A percentile compares a stretch with the other conserved stretches of the same genome.
Evolutionary conservation across 1,284 basidiomycete species (phyloP).

Genomic region (Papiliotrema fonsecae): DNA sequence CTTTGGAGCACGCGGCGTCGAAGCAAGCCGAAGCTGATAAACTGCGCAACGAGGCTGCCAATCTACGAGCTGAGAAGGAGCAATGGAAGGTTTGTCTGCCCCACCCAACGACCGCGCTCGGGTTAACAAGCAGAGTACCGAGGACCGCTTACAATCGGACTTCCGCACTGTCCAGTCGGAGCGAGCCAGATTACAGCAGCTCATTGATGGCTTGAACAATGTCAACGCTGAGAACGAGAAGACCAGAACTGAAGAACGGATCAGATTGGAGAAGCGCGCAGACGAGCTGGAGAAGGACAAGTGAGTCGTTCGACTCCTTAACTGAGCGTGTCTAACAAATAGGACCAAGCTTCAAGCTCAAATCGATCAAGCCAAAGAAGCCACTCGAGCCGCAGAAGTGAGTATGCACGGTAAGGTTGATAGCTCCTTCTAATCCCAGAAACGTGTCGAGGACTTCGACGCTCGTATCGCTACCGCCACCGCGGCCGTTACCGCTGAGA

Average conservation of each 20-base stretch:
- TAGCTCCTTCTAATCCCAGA: slow-evolving; percentile 2
- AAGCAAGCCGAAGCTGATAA: slow-evolving; percentile 63
- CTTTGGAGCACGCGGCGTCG: slow-evolving; percentile 43
- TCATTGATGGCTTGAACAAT: slow-evolving; percentile 80
- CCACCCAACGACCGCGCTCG: slow-evolving; percentile 1
- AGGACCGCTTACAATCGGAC: slow-evolving; percentile 74
- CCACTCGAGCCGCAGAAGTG: slow-evolving; percentile 52
- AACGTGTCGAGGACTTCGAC: slow-evolving; percentile 24
- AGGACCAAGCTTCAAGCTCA: slow-evolving; percentile 62
- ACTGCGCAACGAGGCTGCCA: slow-evolving; percentile 75
- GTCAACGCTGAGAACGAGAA: slow-evolving; percentile 84
- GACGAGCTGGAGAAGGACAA: slow-evolving; percentile 71
- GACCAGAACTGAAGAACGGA: slow-evolving; percentile 71
- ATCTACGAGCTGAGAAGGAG: slow-evolving; percentile 82
- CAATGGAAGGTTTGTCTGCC: slow-evolving; percentile 70
- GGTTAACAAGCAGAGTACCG: slow-evolving; percentile 55
- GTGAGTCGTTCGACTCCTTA: no score
- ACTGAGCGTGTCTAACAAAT: no score
- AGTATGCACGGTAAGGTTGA: background rate
- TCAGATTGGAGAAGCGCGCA: slow-evolving; percentile 72
- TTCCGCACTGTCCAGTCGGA: slow-evolving; percentile 74
- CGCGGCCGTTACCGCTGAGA: slow-evolving; percentile 27
- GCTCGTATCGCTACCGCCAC: slow-evolving; percentile 32
- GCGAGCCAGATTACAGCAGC: slow-evolving; percentile 73
- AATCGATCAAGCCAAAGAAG: slow-evolving; percentile 72